These are phyloP conservation scores for Exophiala sp. DNA, from an alignment of 2,329 filamentous ascomycete genomes.

Conservation along the genomic window DNA sequence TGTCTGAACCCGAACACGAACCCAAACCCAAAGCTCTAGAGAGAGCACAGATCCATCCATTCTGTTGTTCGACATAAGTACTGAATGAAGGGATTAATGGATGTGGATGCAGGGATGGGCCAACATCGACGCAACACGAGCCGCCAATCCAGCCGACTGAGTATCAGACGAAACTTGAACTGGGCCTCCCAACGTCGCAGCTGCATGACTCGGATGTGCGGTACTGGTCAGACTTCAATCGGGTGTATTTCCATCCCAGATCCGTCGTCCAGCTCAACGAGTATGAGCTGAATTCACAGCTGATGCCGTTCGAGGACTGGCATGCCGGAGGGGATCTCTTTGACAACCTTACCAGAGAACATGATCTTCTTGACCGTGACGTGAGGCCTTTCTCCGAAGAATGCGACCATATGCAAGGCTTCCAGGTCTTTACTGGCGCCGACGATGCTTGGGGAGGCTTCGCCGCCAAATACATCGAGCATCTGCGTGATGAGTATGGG, in stretches of 20 bases:
- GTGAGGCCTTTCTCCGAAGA: constrained; percentile 84
- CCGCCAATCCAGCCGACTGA: constrained; percentile 61
- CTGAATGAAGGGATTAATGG: too few species aligned
- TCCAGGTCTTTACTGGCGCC: constrained; percentile 67
- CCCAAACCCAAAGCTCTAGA: too few species aligned
- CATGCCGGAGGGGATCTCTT: constrained; percentile 69
- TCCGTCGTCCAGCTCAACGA: constrained; percentile 84
- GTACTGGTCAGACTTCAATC: constrained; percentile 95
- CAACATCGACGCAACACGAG: constrained; percentile 58
- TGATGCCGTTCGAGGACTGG: constrained; percentile 79
- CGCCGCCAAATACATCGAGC: constrained; percentile 64
- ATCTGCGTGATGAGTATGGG: constrained; percentile 80
- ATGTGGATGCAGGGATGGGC: constrained; percentile 21
- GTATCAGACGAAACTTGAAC: constrained; percentile 75
- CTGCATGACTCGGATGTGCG: constrained; percentile 68
- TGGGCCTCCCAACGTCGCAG: constrained; percentile 57
- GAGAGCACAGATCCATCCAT: too few species aligned
- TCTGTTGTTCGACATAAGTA: too few species aligned
- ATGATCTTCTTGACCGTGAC: constrained; percentile 86
- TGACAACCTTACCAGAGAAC: constrained; percentile 63
- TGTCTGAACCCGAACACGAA: not conserved
- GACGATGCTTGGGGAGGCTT: constrained; percentile 83
- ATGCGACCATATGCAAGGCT: constrained; percentile 82
- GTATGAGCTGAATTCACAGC: constrained; percentile 71
- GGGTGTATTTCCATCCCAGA: constrained; percentile 83